phyloP scores from a whole-genome alignment of 2,329 filamentous ascomycete species.

The Phaeophleospora eucalypticola region DNA sequence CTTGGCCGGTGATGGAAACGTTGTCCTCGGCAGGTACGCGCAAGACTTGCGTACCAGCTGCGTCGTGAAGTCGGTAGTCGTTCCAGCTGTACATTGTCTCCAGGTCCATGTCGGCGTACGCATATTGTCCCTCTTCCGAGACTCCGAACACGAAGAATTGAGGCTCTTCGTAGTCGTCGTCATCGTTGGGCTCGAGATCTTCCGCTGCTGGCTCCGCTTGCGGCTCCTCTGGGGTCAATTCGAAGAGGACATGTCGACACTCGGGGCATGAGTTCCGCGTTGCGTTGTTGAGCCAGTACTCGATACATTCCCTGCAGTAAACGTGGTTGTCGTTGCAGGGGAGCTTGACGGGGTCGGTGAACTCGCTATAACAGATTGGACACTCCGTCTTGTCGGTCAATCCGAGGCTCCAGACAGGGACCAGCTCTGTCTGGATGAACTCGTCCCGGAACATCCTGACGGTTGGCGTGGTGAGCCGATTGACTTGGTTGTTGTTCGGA shows the following conservation, averaged over 20 bases:
- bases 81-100: not conserved
- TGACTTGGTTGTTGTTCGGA: no score
- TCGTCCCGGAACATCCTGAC: not conserved
- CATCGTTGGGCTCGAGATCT: not conserved
- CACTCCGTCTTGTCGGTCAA: not conserved
- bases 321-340: not conserved
- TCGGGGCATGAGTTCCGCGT: not conserved
- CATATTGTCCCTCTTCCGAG: not conserved
- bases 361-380: not conserved
- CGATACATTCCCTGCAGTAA: not conserved
- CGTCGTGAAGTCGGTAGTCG: not conserved
- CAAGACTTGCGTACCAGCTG: not conserved
- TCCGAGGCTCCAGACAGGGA: not conserved
- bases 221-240: not conserved
- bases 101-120: not conserved
- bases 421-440: not conserved
- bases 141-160: not conserved
- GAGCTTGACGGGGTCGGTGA: not conserved
- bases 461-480: no score
- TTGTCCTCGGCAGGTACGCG: not conserved
- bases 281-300: not conserved
- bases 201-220: not conserved
- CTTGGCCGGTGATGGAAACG: not conserved
- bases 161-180: not conserved
- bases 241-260: not conserved